Percentiles rank a stretch among this genome's conserved stretches.
These are phyloP conservation scores for Aspergillus quadricinctus DNA, from an alignment of 2,329 filamentous ascomycete genomes.

Conservation along the genomic window DNA sequence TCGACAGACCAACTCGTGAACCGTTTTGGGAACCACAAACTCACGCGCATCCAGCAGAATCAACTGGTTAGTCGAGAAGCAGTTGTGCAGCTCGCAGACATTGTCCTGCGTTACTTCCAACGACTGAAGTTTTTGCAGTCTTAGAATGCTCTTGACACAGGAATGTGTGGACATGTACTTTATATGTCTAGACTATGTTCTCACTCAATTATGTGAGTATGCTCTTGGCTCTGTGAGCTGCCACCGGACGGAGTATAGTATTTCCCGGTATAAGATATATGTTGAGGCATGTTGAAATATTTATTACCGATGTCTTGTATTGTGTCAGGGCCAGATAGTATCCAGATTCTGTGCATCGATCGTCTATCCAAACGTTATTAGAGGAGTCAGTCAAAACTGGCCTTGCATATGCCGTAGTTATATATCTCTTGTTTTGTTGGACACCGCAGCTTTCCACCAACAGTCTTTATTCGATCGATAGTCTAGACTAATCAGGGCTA, in stretches of 20 bases:
- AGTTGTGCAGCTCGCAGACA: constrained; percentile 74
- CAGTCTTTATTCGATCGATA: not conserved
- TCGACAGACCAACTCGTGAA: constrained; percentile 78
- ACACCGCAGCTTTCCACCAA: not conserved
- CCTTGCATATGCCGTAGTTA: not conserved
- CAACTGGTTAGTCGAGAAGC: constrained; percentile 96
- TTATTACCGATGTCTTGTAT: too few relatives aligned
- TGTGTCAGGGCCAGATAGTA: too few relatives aligned
- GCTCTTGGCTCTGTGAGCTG: too few relatives aligned
- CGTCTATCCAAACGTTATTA: too few relatives aligned
- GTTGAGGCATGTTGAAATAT: too few relatives aligned
- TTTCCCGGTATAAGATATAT: too few relatives aligned
- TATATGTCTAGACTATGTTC: not conserved
- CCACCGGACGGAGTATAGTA: too few relatives aligned
- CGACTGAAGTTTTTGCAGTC: not conserved
- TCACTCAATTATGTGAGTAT: too few relatives aligned
- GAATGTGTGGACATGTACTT: not conserved
- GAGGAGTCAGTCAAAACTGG: too few relatives aligned
- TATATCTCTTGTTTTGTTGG: not conserved
- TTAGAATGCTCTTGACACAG: not conserved
- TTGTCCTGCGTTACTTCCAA: not conserved
- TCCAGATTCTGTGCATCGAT: too few relatives aligned
- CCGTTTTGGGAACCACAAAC: constrained; percentile 72
- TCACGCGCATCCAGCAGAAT: constrained; percentile 80
- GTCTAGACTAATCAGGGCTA: not conserved